Evolutionary conservation across 2,329 filamentous ascomycete genomes (phyloP).

Genomic region (Leptographium galeiforme): DNA sequence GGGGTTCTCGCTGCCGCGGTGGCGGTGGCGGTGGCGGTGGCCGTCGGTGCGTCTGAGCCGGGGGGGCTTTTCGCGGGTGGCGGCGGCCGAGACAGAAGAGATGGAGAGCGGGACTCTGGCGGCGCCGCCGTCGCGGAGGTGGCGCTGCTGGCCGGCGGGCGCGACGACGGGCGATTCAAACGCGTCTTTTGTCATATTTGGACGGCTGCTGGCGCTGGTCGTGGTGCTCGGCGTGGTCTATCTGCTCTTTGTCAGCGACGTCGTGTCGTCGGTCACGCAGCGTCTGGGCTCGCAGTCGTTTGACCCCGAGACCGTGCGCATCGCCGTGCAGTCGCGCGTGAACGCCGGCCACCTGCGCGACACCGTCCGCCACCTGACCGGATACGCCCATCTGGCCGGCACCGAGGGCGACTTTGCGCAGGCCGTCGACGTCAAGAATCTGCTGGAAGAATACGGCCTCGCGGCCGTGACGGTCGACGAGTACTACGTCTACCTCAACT

Average conservation of each 20-base stretch:
- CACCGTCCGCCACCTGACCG: slow-evolving; percentile 63
- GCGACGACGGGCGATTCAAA: slow-evolving; percentile 25
- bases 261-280: slow-evolving; percentile 55
- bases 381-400: slow-evolving; percentile 84
- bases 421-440: slow-evolving; percentile 69
- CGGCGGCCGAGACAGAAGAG: slow-evolving; percentile 1
- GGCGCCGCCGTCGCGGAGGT: slow-evolving; percentile 7
- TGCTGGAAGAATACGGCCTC: slow-evolving; percentile 59
- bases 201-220: slow-evolving; percentile 60
- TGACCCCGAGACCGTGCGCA: slow-evolving; percentile 68
- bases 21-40: slow-evolving; percentile 37
- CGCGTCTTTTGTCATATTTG: slow-evolving; percentile 46
- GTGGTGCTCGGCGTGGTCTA: slow-evolving; percentile 70
- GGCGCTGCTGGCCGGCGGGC: slow-evolving; percentile 12
- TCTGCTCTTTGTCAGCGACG: slow-evolving; percentile 70
- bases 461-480: slow-evolving; percentile 66
- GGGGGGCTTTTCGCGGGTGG: slow-evolving; percentile 8
- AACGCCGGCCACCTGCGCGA: slow-evolving; percentile 57
- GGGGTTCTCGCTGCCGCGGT: slow-evolving; percentile 36
- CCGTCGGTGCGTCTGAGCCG: slow-evolving; percentile 26
- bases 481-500: slow-evolving; percentile 86
- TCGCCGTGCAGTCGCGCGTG: slow-evolving; percentile 60
- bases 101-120: background rate
- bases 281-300: slow-evolving; percentile 59
- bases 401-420: slow-evolving; percentile 83